phyloP scores from a whole-genome alignment of 208 protist genomes.

The Entamoeba invadens region DNA sequence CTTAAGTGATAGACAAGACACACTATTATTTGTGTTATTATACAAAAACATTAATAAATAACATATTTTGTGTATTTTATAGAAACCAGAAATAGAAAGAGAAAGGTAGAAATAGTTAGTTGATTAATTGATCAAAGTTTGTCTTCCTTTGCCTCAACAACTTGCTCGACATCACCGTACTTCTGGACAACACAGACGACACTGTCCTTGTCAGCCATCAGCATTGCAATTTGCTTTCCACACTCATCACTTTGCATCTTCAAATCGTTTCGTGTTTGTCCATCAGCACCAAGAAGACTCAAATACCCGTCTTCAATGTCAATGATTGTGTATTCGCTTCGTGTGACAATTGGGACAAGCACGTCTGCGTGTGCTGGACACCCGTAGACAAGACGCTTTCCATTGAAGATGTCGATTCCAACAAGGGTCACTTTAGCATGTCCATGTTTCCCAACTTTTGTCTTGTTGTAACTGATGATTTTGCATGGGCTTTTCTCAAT shows the following conservation, averaged over 20 bases:
- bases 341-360: conserved; percentile 1
- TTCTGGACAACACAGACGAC: neutral
- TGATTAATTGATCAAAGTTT: neutral
- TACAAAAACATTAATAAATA: no score
- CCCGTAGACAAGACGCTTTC: conserved; percentile 8
- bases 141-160: conserved; percentile 15
- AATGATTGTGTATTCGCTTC: neutral
- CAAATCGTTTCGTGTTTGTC: conserved; percentile 10
- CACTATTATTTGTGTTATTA: no score
- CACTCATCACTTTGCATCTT: conserved; percentile 11
- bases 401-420: conserved; percentile 27
- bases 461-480: neutral
- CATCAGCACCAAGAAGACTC: neutral
- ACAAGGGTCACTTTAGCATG: conserved; percentile 24
- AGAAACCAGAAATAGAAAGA: no score
- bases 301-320: conserved; percentile 13
- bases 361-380: conserved; percentile 14
- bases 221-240: conserved; percentile 11
- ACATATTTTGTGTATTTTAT: no score
- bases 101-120: no score
- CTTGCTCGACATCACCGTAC: neutral
- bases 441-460: conserved; percentile 36
- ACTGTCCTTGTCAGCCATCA: conserved; percentile 10
- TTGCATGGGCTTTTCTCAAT: conserved; percentile 25
- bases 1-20: no score